Evolutionary conservation across 2,329 filamentous ascomycete genomes (phyloP), one percentile per base, ranked within the genome.

Genomic region (Colletotrichum euphorbiae): DNA sequence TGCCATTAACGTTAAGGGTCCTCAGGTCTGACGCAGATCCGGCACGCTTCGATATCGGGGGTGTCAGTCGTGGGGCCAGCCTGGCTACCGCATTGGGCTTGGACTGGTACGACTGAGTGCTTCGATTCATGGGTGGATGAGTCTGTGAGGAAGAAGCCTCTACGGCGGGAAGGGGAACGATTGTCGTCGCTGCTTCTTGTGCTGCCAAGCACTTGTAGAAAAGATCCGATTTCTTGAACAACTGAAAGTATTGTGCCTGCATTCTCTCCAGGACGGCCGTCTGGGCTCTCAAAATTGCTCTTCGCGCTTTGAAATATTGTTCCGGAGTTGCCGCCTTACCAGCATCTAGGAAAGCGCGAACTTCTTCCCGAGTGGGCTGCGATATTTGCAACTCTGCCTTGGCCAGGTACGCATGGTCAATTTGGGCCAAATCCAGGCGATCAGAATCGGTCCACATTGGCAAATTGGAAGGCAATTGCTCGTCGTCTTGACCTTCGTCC

Each of bases 201-300:
- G 95, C 92, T 7, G 95, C 93, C 1, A 99, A 84, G 76, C 94
- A 98, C 77, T 99, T 99, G 83, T 96, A 98, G 77, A 94, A 99
- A 0, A 99, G 80, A 75, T 98, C 96, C 0, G 96, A 97, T 73
- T 90, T 92, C 75, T 94, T 97, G 82, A 99, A 99, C 19, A 88
- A 89, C 17, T 91, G 89, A 71, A 96, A 96, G 75, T 97, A 89
- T 13, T 87, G 88, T 21, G 89, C 88, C 74, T 94, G 91, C 88
- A 99, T 93, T 73, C 92, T 90, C 69, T 97, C 92, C 64, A 98
- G 85, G 0, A 94, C 91, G 2, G 89, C 86, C 17, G 93, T 95
- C 77, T 99, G 96, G 0, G 93, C 91, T 69, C 87, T 88, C 43
- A 99, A 78, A 24, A 99, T 91, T 38, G 93, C 91, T 40, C 91